Evolutionary conservation across 2,329 filamentous ascomycete genomes (phyloP).

Genomic region (Tolypocladium endophyticum): DNA sequence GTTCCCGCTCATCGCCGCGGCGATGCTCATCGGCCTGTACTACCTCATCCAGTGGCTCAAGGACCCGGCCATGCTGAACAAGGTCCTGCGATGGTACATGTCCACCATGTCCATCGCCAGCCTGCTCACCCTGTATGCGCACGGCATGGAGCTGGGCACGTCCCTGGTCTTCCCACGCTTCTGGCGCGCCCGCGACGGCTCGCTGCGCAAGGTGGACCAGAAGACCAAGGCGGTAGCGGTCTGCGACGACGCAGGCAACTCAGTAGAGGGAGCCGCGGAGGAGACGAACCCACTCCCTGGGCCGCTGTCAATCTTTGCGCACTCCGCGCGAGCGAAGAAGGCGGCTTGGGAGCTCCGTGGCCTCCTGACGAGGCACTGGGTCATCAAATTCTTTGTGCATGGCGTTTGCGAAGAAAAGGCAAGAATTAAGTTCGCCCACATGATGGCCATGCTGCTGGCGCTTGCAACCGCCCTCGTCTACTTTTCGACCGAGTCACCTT

Average conservation of each 20-base stretch:
- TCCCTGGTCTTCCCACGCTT: slow-evolving; percentile 64
- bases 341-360: slow-evolving; percentile 38
- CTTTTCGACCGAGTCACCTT: slow-evolving; percentile 47
- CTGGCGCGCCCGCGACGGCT: slow-evolving; percentile 41
- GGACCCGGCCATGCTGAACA: slow-evolving; percentile 72
- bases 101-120: slow-evolving; percentile 70
- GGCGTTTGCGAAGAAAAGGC: slow-evolving; percentile 36
- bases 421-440: slow-evolving; percentile 44
- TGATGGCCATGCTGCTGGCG: slow-evolving; percentile 45
- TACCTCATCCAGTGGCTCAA: slow-evolving; percentile 82
- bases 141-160: slow-evolving; percentile 52
- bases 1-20: slow-evolving; percentile 69
- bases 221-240: slow-evolving; percentile 24
- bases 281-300: slow-evolving; percentile 19
- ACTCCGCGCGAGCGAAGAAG: slow-evolving; percentile 11
- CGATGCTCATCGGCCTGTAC: slow-evolving; percentile 66
- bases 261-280: slow-evolving; percentile 11
- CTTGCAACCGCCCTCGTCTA: slow-evolving; percentile 49
- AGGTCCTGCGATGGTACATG: slow-evolving; percentile 75
- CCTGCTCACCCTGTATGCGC: slow-evolving; percentile 62
- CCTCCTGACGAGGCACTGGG: slow-evolving; percentile 41
- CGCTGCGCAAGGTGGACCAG: slow-evolving; percentile 35
- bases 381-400: slow-evolving; percentile 37
- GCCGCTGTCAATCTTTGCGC: slow-evolving; percentile 21
- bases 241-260: slow-evolving; percentile 23